These are phyloP conservation scores for Scytalidium sp. DNA, from an alignment of 2,329 filamentous ascomycete species.

Conservation along the genomic window DNA sequence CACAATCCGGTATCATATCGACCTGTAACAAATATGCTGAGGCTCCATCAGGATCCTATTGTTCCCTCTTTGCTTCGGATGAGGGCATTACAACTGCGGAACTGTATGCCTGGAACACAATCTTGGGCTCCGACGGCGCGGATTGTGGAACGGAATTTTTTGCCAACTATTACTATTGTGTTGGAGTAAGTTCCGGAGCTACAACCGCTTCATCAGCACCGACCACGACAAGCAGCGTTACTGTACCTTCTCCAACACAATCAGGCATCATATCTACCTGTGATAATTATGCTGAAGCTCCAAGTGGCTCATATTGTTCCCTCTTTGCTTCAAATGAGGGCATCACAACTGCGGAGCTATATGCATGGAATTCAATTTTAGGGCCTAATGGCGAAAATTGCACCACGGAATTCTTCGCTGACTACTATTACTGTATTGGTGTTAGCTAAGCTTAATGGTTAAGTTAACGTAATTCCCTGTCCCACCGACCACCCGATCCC, in stretches of 20 bases:
- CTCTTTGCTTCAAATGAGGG: constrained; percentile 21
- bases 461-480: too few relatives aligned
- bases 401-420: neutral
- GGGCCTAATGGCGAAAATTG: constrained; percentile 12
- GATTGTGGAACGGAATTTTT: too few relatives aligned
- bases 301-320: constrained; percentile 21
- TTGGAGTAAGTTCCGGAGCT: constrained; percentile 11
- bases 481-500: too few relatives aligned
- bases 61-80: constrained; percentile 7
- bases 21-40: constrained; percentile 20
- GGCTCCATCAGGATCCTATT: constrained; percentile 15
- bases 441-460: too few relatives aligned
- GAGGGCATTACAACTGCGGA: constrained; percentile 9
- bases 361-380: constrained; percentile 25
- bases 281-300: constrained; percentile 23
- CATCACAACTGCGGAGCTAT: constrained; percentile 22
- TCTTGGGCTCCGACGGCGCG: constrained; percentile 19
- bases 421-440: constrained; percentile 5
- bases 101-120: constrained; percentile 27
- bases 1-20: constrained; percentile 12
- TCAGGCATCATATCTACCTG: constrained; percentile 23
- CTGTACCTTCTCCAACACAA: constrained; percentile 24
- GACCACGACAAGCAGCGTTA: constrained; percentile 4
- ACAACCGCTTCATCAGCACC: constrained; percentile 10
- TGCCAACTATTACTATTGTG: constrained; percentile 23